A percentile compares a stretch with the other conserved stretches of the same genome.
Evolutionary conservation across 192 early-diverging fungal genomes (phyloP).

Genomic region (Funneliformis geosporum): DNA sequence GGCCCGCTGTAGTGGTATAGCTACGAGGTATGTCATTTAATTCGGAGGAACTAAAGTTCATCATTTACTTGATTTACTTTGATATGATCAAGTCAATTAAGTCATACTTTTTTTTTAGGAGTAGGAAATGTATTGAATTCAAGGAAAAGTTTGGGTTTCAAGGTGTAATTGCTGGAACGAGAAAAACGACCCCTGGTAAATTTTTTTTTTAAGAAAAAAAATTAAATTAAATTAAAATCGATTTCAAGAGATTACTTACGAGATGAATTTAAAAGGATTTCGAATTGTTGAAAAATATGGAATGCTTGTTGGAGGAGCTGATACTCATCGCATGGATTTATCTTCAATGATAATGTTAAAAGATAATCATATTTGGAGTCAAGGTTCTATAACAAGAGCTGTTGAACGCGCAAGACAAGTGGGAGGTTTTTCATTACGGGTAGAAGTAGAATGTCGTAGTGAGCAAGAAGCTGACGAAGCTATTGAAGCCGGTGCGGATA

Average conservation of each 20-base stretch:
- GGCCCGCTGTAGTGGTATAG: conserved; percentile 92
- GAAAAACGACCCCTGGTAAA: conserved; percentile 94
- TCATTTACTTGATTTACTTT: not conserved
- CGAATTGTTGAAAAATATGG: conserved; percentile 97
- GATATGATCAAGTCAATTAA: not conserved
- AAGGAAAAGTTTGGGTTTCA: conserved; percentile 73
- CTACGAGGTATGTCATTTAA: conserved; percentile 57
- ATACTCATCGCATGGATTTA: conserved; percentile 96
- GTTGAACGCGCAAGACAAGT: conserved; percentile 77
- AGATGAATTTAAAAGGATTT: conserved; percentile 65
- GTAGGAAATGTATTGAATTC: conserved; percentile 55
- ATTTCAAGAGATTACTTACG: no score
- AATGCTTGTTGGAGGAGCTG: conserved; percentile 94
- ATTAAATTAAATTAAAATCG: not conserved
- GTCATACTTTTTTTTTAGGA: conserved; percentile 40
- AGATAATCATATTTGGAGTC: conserved; percentile 98
- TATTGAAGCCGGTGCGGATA: conserved; percentile 92
- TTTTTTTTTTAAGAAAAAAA: not conserved
- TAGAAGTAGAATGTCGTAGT: conserved; percentile 95
- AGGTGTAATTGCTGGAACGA: conserved; percentile 91
- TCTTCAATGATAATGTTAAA: conserved; percentile 99
- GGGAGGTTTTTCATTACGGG: conserved; percentile 91
- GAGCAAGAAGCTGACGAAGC: conserved; percentile 95
- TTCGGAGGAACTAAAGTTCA: not conserved
- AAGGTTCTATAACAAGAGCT: conserved; percentile 90